These are phyloP conservation scores for Rhodotorula glutinis DNA, from an alignment of 1,284 basidiomycete genomes.

Conservation along the genomic window DNA sequence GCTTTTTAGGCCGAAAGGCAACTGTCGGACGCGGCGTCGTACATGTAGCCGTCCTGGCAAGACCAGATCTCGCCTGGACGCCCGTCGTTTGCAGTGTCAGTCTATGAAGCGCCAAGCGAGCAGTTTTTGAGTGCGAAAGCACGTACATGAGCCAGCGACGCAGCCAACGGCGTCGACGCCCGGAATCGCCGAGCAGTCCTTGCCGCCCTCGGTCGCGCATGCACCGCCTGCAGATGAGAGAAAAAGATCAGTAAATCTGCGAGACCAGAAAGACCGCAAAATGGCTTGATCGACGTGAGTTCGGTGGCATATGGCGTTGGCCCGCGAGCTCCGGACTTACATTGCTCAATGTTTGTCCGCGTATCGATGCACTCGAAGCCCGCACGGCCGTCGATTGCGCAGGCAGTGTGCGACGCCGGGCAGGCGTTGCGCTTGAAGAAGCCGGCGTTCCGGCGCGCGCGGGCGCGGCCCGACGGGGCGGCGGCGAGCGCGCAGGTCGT, in stretches of 20 bases:
- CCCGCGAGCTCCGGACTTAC: too few species aligned
- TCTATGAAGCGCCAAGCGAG: too few species aligned
- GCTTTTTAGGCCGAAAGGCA: background rate
- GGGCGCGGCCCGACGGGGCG: slow-evolving; percentile 13
- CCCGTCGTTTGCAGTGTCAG: background rate
- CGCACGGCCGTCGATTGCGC: slow-evolving; percentile 6
- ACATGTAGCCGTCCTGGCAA: slow-evolving; percentile 12
- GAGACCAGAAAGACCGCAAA: too few species aligned
- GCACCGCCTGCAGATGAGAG: slow-evolving; percentile 13
- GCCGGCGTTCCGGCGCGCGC: slow-evolving; percentile 17
- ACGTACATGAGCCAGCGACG: slow-evolving; percentile 8
- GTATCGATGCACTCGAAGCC: slow-evolving; percentile 37
- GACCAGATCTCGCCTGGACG: slow-evolving; percentile 15
- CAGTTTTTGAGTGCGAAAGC: too few species aligned
- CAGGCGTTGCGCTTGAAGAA: slow-evolving; percentile 14
- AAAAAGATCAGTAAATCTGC: too few species aligned
- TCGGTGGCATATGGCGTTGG: too few species aligned
- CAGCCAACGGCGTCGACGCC: slow-evolving; percentile 26
- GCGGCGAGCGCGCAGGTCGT: slow-evolving; percentile 3
- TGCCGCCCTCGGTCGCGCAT: slow-evolving; percentile 21
- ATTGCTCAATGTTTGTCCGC: slow-evolving; percentile 12
- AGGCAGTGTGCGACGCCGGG: slow-evolving; percentile 22
- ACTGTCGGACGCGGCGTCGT: background rate
- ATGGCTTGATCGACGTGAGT: too few species aligned
- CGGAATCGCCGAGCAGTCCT: slow-evolving; percentile 29